phyloP scores from a whole-genome alignment of 495 filamentous ascomycete genomes.

The Penicillium cataractarum region DNA sequence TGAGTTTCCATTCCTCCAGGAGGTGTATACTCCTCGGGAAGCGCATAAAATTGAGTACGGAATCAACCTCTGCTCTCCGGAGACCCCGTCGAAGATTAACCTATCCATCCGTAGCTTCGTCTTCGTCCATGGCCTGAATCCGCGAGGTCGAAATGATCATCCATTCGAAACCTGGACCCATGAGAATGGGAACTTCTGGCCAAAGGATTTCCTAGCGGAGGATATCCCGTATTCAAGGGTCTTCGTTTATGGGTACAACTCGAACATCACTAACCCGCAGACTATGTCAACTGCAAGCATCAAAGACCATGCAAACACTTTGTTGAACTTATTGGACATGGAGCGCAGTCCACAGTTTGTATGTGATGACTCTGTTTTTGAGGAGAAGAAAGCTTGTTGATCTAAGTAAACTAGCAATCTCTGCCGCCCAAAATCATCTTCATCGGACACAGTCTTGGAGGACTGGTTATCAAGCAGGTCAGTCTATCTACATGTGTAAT shows the following conservation, averaged over 20 bases:
- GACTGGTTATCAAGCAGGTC: constrained; percentile 47
- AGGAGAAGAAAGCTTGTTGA: too few relatives aligned
- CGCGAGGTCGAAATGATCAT: constrained; percentile 41
- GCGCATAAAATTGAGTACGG: constrained; percentile 38
- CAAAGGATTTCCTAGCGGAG: constrained; percentile 40
- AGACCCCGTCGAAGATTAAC: neutral
- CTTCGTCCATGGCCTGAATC: constrained; percentile 46
- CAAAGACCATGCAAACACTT: constrained; percentile 44
- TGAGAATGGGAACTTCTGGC: constrained; percentile 45
- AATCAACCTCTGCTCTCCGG: neutral
- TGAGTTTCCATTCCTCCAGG: constrained; percentile 43
- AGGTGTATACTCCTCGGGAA: constrained; percentile 36
- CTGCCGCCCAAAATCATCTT: constrained; percentile 45
- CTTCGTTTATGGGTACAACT: constrained; percentile 50
- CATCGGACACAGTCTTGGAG: constrained; percentile 51
- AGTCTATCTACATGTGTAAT: too few relatives aligned
- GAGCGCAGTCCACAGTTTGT: constrained; percentile 36
- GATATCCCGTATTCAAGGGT: constrained; percentile 46
- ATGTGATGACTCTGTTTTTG: neutral
- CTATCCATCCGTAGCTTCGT: constrained; percentile 30
- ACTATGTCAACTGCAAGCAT: constrained; percentile 44
- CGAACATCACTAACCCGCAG: constrained; percentile 41
- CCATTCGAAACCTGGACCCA: constrained; percentile 47
- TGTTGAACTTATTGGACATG: constrained; percentile 41
- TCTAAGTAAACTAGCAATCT: constrained; percentile 8